A percentile compares a stretch with the other conserved stretches of the same genome.
These are phyloP conservation scores for Cladosporium sphaerospermum DNA, from an alignment of 2,329 filamentous ascomycete genomes.

Conservation along the genomic window DNA sequence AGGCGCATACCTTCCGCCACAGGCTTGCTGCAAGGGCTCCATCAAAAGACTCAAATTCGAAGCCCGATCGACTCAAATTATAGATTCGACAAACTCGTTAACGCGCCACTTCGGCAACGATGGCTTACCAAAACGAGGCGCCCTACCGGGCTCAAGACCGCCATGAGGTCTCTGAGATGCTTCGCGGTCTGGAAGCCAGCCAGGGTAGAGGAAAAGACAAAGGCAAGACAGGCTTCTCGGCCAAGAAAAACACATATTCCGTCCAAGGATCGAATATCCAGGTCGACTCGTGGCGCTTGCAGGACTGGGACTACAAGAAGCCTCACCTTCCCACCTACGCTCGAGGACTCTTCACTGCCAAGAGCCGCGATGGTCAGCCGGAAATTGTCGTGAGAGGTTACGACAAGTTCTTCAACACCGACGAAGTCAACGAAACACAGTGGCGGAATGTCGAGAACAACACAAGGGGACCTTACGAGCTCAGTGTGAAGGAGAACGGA, in stretches of 20 bases:
- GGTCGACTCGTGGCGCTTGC: constrained; percentile 88
- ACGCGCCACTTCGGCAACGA: constrained; percentile 25
- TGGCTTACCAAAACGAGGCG: constrained; percentile 48
- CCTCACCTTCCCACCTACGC: constrained; percentile 82
- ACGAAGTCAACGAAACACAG: constrained; percentile 72
- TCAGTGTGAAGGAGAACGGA: constrained; percentile 98
- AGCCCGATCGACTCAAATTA: neutral
- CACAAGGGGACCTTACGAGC: constrained; percentile 83
- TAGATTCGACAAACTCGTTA: neutral
- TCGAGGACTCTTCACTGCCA: constrained; percentile 86
- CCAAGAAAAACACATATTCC: constrained; percentile 73
- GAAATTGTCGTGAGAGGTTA: constrained; percentile 89
- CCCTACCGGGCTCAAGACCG: constrained; percentile 66
- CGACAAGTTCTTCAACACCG: constrained; percentile 97
- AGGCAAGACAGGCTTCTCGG: constrained; percentile 57
- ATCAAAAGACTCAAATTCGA: constrained; percentile 4
- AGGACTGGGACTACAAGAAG: constrained; percentile 95
- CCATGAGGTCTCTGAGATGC: constrained; percentile 59
- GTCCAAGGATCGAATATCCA: constrained; percentile 60
- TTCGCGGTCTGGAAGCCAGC: constrained; percentile 58
- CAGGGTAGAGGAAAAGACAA: constrained; percentile 39
- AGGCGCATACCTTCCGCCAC: too few species aligned
- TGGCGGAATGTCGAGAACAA: constrained; percentile 72
- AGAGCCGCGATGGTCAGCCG: constrained; percentile 53
- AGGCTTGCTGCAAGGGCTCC: neutral